Evolutionary conservation across 2,329 filamentous ascomycete genomes (phyloP).

Genomic region (Trichoderma asperellum): DNA sequence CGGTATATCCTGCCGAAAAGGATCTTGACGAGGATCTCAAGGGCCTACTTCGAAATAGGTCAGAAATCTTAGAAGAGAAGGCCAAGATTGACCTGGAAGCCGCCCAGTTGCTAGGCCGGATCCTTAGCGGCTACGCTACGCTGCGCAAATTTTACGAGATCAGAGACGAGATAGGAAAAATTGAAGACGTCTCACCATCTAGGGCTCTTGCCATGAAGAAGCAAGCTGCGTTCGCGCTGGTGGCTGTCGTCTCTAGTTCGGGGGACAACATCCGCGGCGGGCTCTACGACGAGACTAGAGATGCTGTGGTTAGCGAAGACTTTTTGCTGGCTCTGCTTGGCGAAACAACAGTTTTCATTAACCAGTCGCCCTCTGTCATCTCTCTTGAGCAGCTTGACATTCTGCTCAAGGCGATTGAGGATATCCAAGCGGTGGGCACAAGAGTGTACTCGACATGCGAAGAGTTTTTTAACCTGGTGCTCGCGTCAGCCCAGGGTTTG

Average conservation of each 20-base stretch:
- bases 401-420: constrained; percentile 77
- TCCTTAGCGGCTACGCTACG: constrained; percentile 90
- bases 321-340: constrained; percentile 82
- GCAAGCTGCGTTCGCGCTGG: constrained; percentile 71
- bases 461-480: constrained; percentile 75
- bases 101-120: constrained; percentile 79
- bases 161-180: constrained; percentile 59
- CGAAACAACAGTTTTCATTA: constrained; percentile 78
- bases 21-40: constrained; percentile 76
- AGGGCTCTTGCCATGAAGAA: constrained; percentile 64
- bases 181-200: constrained; percentile 38
- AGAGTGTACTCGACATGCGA: constrained; percentile 75
- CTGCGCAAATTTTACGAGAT: constrained; percentile 87
- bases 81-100: constrained; percentile 78
- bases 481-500: constrained; percentile 68
- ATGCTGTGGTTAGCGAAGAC: constrained; percentile 86
- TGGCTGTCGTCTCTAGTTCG: constrained; percentile 83
- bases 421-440: constrained; percentile 73
- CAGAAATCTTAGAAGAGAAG: constrained; percentile 70
- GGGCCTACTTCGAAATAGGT: constrained; percentile 71
- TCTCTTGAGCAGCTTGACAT: constrained; percentile 73
- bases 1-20: constrained; percentile 70
- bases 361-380: constrained; percentile 59
- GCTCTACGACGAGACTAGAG: constrained; percentile 78
- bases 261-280: constrained; percentile 91